phyloP scores from a whole-genome alignment of 768 basidiomycete genomes.

The Porpolomopsis calyptriformis region DNA sequence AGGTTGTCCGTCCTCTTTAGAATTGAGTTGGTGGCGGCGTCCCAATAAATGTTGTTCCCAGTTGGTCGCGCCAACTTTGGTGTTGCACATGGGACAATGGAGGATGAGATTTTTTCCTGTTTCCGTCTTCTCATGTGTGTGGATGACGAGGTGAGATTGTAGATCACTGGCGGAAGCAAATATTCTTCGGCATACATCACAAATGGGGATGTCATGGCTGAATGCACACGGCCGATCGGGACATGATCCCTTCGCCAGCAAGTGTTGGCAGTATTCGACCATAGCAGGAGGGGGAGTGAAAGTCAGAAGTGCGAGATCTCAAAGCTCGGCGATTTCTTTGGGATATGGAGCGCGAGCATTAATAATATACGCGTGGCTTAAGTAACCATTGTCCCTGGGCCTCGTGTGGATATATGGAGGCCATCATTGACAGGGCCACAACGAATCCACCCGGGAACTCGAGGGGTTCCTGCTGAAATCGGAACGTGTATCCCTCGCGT shows the following conservation, averaged over 20 bases:
- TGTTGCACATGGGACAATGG: conserved; percentile 24
- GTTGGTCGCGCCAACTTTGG: conserved; percentile 13
- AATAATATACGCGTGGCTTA: too few relatives aligned
- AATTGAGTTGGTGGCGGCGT: conserved; percentile 12
- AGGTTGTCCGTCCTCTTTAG: conserved; percentile 13
- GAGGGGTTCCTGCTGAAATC: too few relatives aligned
- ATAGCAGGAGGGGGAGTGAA: neutral
- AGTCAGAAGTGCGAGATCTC: neutral
- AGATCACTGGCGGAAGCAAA: conserved; percentile 9
- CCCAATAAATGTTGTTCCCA: conserved; percentile 20
- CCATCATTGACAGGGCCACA: too few relatives aligned
- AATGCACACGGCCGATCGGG: neutral
- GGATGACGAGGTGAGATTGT: conserved; percentile 12
- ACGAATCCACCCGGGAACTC: too few relatives aligned
- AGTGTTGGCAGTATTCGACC: conserved; percentile 2
- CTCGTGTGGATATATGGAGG: too few relatives aligned
- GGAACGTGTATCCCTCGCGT: too few relatives aligned
- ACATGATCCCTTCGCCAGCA: conserved; percentile 4
- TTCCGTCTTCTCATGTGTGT: conserved; percentile 10
- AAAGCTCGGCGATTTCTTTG: too few relatives aligned
- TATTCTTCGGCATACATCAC: neutral
- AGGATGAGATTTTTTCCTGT: conserved; percentile 13
- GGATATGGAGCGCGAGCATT: too few relatives aligned
- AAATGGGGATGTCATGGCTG: conserved; percentile 2
- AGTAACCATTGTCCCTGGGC: too few relatives aligned